Evolutionary conservation across 139 green algal species (phyloP), one percentile per base, ranked within the genome.

Genomic region (Pseudopediastrum boryanum): DNA sequence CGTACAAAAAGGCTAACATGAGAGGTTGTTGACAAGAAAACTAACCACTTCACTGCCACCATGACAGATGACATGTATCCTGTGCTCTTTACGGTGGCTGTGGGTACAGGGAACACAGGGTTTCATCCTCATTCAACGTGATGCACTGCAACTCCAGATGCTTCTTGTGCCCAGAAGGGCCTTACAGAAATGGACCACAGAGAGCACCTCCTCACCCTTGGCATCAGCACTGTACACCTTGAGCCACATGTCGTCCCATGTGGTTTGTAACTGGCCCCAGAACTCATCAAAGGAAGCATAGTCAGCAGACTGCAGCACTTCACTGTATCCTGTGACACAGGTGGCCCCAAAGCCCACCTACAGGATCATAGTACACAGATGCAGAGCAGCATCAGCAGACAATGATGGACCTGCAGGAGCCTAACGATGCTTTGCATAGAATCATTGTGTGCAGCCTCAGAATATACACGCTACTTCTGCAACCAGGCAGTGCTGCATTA

Each of bases 231-330:
- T 68, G 75, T 74, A 88, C 36, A 90, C 85, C 25, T 81, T 56
- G n/a, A 72, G 36, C 90, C 90, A 95, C 61, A 88, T 72, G 8
- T 56, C 39, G 8, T 94, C 85, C 91, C 91, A 95, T 19, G 74
- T 52, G 21, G 39, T 27, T 64, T 93, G 85, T 25, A 95, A 73
- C 25, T 71, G 74, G 7, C 51, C 62, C n/a, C 84, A 75, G 75
- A 95, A 94, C 10, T 76, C 83, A 19, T 92, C 87, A 85, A 94
- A 92, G 38, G 39, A 80, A n/a, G 31, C 58, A 52, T 85, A 92
- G 19, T 87, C 65, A 1, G 38, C 56, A 19, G 85, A 72, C 31
- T 79, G 52, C 21, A 95, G 86, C 33, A 87, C 62, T 46, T 89
- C 70, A 12, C 64, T 71, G 67, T 87, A 93, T 35, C 78, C 80